phyloP scores from a whole-genome alignment of 495 filamentous ascomycete genomes.

The Podospora australis region DNA sequence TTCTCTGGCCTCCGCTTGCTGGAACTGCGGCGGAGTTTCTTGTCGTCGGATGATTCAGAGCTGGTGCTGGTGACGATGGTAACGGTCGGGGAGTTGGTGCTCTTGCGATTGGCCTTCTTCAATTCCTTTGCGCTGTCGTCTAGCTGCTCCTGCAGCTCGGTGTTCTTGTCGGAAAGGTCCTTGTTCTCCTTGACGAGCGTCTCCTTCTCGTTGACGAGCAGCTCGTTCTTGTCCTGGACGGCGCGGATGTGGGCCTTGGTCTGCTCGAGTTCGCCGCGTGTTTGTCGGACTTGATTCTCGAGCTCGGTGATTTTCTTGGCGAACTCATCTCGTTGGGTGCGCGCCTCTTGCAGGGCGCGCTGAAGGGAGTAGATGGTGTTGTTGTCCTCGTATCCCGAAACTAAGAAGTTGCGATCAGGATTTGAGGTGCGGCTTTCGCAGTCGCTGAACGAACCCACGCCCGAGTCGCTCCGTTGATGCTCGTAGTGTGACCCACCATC shows the following conservation, averaged over 20 bases:
- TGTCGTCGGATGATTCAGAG: constrained; percentile 21
- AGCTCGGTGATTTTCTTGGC: constrained; percentile 20
- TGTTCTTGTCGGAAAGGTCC: constrained; percentile 77
- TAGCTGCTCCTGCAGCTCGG: constrained; percentile 75
- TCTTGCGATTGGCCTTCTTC: constrained; percentile 52
- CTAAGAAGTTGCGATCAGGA: constrained; percentile 18
- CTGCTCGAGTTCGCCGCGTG: constrained; percentile 53
- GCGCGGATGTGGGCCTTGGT: constrained; percentile 70
- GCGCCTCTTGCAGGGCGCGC: constrained; percentile 10
- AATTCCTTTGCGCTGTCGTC: constrained; percentile 76
- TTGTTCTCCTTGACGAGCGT: constrained; percentile 83
- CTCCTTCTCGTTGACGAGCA: constrained; percentile 34
- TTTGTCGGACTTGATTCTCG: constrained; percentile 46
- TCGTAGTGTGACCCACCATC: constrained; percentile 24
- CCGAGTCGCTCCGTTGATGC: constrained; percentile 31
- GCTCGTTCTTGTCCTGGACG: constrained; percentile 77
- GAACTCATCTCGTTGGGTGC: constrained; percentile 15
- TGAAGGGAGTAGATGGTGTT: constrained; percentile 20
- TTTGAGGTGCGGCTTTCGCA: constrained; percentile 23
- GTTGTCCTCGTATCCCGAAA: constrained; percentile 19
- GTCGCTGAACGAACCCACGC: constrained; percentile 32
- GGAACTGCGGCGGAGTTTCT: constrained; percentile 22
- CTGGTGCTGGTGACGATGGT: constrained; percentile 1
- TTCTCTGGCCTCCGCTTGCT: constrained; percentile 15
- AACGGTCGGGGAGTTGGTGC: constrained; percentile 5